Evolutionary conservation across 2,329 filamentous ascomycete species (phyloP).

Genomic region (Hypocrella siamensis): DNA sequence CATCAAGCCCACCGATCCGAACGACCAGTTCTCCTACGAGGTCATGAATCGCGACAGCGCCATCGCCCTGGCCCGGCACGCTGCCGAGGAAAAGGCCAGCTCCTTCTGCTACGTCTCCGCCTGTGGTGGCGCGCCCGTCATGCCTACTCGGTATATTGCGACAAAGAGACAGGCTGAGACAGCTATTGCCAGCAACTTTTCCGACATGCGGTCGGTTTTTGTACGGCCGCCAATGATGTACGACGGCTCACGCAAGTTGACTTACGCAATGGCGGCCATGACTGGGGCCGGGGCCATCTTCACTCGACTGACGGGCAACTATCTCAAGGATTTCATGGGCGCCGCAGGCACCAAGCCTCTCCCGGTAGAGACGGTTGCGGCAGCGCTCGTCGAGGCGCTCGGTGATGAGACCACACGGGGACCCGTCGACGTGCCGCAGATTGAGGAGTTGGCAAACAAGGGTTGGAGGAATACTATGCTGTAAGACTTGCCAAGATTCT

Average conservation of each 20-base stretch:
- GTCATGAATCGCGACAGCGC: slow-evolving; percentile 91
- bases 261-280: slow-evolving; percentile 67
- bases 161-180: slow-evolving; percentile 87
- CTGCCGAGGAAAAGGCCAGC: slow-evolving; percentile 44
- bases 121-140: slow-evolving; percentile 66
- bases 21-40: slow-evolving; percentile 82
- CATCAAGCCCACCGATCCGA: slow-evolving; percentile 48
- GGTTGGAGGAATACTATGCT: slow-evolving; percentile 87
- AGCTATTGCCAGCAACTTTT: slow-evolving; percentile 56
- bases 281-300: slow-evolving; percentile 60
- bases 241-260: slow-evolving; percentile 66
- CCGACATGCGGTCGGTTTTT: slow-evolving; percentile 64
- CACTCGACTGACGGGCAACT: slow-evolving; percentile 62
- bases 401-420: slow-evolving; percentile 58
- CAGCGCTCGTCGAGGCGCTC: slow-evolving; percentile 79
- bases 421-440: slow-evolving; percentile 60
- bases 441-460: slow-evolving; percentile 66
- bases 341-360: slow-evolving; percentile 73
- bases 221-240: slow-evolving; percentile 80
- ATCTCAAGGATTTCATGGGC: slow-evolving; percentile 63
- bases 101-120: slow-evolving; percentile 84
- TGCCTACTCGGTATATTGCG: slow-evolving; percentile 72
- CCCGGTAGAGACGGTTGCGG: slow-evolving; percentile 73
- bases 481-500: slow-evolving; percentile 23
- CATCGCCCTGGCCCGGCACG: slow-evolving; percentile 66